A percentile compares a stretch with the other conserved stretches of the same genome.
These are phyloP conservation scores for Hyaloperonospora arabidopsidis DNA, from an alignment of 352 stramenopile species.

Conservation along the genomic window DNA sequence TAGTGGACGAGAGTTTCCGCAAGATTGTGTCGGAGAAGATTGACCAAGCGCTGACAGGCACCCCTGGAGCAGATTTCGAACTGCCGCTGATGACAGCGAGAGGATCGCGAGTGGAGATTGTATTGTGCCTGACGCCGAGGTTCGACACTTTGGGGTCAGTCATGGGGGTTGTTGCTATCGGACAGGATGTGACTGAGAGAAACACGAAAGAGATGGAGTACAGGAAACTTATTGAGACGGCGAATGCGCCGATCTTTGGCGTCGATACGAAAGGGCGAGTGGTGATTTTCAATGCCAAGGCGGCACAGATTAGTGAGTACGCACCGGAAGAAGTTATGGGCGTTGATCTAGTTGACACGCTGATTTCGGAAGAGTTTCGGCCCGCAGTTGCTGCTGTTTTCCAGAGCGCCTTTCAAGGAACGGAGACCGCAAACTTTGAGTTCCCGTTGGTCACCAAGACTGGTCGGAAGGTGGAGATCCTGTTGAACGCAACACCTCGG, in stretches of 20 bases:
- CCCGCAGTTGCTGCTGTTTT: constrained; percentile 59
- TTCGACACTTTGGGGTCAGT: constrained; percentile 25
- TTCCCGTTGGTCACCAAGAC: constrained; percentile 79
- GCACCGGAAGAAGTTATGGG: constrained; percentile 83
- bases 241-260: constrained; percentile 74
- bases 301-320: constrained; percentile 83
- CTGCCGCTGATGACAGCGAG: constrained; percentile 42
- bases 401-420: constrained; percentile 52
- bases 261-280: constrained; percentile 50
- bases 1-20: constrained; percentile 44
- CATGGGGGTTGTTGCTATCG: constrained; percentile 59
- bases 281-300: constrained; percentile 89
- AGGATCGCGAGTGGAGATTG: constrained; percentile 42
- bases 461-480: constrained; percentile 62
- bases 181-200: constrained; percentile 54
- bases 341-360: constrained; percentile 58
- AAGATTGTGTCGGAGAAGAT: constrained; percentile 34
- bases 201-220: constrained; percentile 67
- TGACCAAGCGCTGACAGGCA: constrained; percentile 40
- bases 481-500: constrained; percentile 68
- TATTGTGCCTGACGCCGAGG: constrained; percentile 49
- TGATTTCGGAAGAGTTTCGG: constrained; percentile 74
- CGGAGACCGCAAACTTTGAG: constrained; percentile 71
- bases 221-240: constrained; percentile 61
- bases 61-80: constrained; percentile 43